phyloP scores from a whole-genome alignment of 73 alveolate species.

The Paramecium caudatum region DNA sequence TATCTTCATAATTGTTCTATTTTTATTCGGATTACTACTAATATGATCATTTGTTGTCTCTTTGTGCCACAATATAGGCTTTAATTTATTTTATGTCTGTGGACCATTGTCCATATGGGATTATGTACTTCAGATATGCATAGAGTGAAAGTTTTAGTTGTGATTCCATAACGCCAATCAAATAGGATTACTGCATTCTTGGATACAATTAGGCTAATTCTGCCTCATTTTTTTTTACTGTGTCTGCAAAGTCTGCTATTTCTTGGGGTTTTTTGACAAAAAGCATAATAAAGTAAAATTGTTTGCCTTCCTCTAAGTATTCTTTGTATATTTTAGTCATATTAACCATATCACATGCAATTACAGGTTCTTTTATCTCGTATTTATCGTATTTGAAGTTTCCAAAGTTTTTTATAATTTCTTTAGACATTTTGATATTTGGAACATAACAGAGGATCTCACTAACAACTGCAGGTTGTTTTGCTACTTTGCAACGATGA shows the following conservation, averaged over 20 bases:
- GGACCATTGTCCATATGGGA: conserved; percentile 20
- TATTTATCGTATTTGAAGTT: background rate
- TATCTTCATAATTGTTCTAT: background rate
- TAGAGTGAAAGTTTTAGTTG: background rate
- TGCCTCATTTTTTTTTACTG: background rate
- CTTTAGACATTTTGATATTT: background rate
- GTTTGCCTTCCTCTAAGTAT: background rate
- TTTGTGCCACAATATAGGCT: background rate
- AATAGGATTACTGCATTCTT: background rate
- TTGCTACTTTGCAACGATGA: background rate
- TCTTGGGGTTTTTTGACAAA: background rate
- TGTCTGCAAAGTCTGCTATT: conserved; percentile 12
- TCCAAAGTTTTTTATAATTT: background rate
- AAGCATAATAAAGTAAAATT: conserved; percentile 19
- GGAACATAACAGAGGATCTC: conserved; percentile 37
- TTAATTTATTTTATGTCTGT: conserved; percentile 4
- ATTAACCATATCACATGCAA: background rate
- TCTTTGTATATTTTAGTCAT: background rate
- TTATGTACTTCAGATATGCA: background rate
- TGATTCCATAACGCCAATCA: conserved; percentile 19
- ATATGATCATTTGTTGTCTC: conserved; percentile 28
- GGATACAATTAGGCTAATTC: conserved; percentile 2
- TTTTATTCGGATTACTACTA: background rate
- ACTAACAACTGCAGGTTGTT: background rate
- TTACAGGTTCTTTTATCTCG: background rate